phyloP scores from a whole-genome alignment of 2,329 filamentous ascomycete genomes.

The Fusarium sp. region DNA sequence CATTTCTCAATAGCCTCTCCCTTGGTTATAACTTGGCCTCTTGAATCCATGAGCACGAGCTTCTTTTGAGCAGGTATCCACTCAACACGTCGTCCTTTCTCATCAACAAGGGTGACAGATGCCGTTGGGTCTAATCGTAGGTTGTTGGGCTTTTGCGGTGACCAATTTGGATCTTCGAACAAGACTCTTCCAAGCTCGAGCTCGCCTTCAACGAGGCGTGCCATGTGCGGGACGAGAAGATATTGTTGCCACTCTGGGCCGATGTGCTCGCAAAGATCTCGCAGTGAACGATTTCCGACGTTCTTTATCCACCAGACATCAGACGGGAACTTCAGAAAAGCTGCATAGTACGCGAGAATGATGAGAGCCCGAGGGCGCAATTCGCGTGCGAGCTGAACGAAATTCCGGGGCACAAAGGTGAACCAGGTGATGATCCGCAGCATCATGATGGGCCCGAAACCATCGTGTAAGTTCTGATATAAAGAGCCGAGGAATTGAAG shows the following conservation, averaged over 20 bases:
- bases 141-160: constrained; percentile 27
- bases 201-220: constrained; percentile 45
- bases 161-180: constrained; percentile 55
- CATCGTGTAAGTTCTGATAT: constrained; percentile 57
- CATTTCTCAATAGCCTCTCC: constrained; percentile 5
- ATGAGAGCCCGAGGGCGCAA: constrained; percentile 57
- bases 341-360: constrained; percentile 61
- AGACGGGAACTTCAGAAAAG: constrained; percentile 56
- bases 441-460: constrained; percentile 54
- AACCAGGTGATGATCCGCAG: constrained; percentile 62
- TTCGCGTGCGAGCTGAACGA: constrained; percentile 54
- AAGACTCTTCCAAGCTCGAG: constrained; percentile 52
- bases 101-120: constrained; percentile 31
- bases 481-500: constrained; percentile 61
- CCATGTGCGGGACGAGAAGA: constrained; percentile 52
- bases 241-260: constrained; percentile 52
- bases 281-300: constrained; percentile 56
- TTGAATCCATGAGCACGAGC: constrained; percentile 32
- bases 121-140: constrained; percentile 24
- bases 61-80: constrained; percentile 33
- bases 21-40: not conserved
- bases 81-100: constrained; percentile 34
- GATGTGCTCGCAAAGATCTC: constrained; percentile 52
- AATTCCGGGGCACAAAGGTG: constrained; percentile 56
- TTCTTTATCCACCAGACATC: constrained; percentile 60